These are phyloP conservation scores for Pugionium cornutum DNA, from an alignment of 345 rosid species.

Conservation along the genomic window DNA sequence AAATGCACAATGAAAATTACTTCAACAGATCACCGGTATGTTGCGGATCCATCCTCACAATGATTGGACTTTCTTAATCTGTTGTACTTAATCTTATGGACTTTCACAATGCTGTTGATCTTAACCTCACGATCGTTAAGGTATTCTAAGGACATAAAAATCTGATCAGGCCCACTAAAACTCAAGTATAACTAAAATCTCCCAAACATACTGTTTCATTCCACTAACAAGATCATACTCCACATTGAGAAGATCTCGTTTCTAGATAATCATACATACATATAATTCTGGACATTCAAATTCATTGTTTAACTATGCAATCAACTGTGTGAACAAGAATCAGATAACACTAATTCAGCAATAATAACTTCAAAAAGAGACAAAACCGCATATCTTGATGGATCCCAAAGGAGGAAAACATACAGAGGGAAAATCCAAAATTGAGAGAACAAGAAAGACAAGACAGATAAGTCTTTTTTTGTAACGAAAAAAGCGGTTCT, in stretches of 20 bases:
- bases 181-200: neutral
- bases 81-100: too few relatives aligned
- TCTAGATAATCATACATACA: neutral
- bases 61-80: constrained; percentile 11
- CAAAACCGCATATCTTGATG: constrained; percentile 26
- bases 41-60: constrained; percentile 35
- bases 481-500: neutral
- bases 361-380: constrained; percentile 11
- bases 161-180: neutral
- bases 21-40: constrained; percentile 30
- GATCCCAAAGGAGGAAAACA: constrained; percentile 30
- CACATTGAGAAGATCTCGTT: neutral
- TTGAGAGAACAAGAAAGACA: constrained; percentile 29
- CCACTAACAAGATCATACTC: constrained; percentile 12
- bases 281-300: neutral
- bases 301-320: constrained; percentile 7
- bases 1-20: constrained; percentile 21
- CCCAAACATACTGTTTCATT: neutral
- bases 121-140: constrained; percentile 3
- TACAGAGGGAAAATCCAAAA: constrained; percentile 28
- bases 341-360: constrained; percentile 13
- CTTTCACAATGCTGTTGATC: neutral
- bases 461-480: constrained; percentile 23
- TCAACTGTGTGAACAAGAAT: constrained; percentile 12
- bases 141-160: neutral